Percentiles rank a stretch among this genome's conserved stretches.
Evolutionary conservation across 345 rosid genomes (phyloP).

Genomic region (Camelina laxa): DNA sequence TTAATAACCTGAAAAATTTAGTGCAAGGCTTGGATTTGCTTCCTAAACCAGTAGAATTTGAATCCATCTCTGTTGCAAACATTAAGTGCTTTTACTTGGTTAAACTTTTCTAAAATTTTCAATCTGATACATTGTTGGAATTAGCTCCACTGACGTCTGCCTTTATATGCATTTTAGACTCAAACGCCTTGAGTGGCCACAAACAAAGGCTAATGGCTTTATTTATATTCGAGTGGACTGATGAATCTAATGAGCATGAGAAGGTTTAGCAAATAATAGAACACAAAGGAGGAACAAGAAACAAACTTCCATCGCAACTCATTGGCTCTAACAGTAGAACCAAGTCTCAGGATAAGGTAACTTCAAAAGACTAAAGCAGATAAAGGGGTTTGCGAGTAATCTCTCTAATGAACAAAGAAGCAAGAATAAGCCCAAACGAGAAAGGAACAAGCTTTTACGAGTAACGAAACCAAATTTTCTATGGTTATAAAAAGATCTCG

Average conservation of each 20-base stretch:
- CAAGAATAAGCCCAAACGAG: constrained; percentile 6
- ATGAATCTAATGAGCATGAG: neutral
- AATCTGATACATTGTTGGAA: constrained; percentile 1
- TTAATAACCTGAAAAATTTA: constrained; percentile 96
- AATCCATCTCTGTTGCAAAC: constrained; percentile 89
- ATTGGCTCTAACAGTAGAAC: neutral
- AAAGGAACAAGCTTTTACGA: neutral
- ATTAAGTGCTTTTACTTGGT: constrained; percentile 51
- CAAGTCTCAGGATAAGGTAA: neutral
- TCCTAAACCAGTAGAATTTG: constrained; percentile 94
- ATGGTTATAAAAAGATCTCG: neutral
- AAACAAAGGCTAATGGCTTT: constrained; percentile 13
- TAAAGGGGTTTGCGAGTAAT: neutral
- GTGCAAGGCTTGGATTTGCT: constrained; percentile 99
- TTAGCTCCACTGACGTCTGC: neutral
- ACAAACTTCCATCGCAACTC: neutral
- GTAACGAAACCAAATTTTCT: constrained; percentile 9
- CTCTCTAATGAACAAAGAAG: neutral
- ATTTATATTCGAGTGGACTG: neutral
- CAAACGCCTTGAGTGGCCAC: constrained; percentile 7
- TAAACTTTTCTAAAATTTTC: constrained; percentile 12
- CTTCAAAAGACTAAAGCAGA: neutral
- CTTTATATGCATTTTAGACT: neutral
- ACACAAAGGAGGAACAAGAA: constrained; percentile 5
- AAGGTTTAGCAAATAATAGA: constrained; percentile 5